phyloP scores from a whole-genome alignment of 1,284 basidiomycete genomes.

The Farysia itapuensis region DNA sequence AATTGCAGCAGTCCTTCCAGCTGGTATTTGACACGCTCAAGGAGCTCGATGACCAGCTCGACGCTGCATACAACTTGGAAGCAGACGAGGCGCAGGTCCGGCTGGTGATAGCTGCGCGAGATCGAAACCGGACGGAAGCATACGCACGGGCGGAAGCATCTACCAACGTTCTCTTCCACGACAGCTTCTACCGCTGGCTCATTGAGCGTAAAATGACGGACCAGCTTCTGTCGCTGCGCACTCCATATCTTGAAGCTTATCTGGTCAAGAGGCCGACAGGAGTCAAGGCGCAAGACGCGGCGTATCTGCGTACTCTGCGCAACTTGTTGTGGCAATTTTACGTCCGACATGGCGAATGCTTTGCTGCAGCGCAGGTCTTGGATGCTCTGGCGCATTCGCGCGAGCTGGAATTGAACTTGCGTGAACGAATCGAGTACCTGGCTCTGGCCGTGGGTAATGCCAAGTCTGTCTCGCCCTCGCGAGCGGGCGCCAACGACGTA shows the following conservation, averaged over 20 bases:
- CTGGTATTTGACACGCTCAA: slow-evolving; percentile 69
- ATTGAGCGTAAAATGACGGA: slow-evolving; percentile 78
- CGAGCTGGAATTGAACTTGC: slow-evolving; percentile 65
- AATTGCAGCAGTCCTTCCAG: slow-evolving; percentile 69
- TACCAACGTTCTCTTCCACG: slow-evolving; percentile 91
- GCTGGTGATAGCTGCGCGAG: slow-evolving; percentile 18
- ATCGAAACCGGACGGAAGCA: slow-evolving; percentile 52
- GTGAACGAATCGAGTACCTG: slow-evolving; percentile 56
- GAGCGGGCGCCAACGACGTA: slow-evolving; percentile 72
- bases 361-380: slow-evolving; percentile 85
- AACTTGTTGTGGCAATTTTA: slow-evolving; percentile 97
- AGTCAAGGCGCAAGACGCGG: slow-evolving; percentile 13
- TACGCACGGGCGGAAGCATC: slow-evolving; percentile 69
- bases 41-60: slow-evolving; percentile 70
- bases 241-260: slow-evolving; percentile 82
- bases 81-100: slow-evolving; percentile 47
- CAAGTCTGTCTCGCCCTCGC: slow-evolving; percentile 64
- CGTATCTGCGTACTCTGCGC: slow-evolving; percentile 63
- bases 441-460: slow-evolving; percentile 86
- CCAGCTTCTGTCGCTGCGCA: slow-evolving; percentile 71
- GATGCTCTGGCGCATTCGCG: slow-evolving; percentile 82
- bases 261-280: slow-evolving; percentile 78
- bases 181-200: slow-evolving; percentile 90
- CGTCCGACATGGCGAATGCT: slow-evolving; percentile 68
- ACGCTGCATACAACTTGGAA: slow-evolving; percentile 33